Base-by-base conservation (phyloP, 2,329 filamentous ascomycete species). In the Amauroascus verrucosus region DNA sequence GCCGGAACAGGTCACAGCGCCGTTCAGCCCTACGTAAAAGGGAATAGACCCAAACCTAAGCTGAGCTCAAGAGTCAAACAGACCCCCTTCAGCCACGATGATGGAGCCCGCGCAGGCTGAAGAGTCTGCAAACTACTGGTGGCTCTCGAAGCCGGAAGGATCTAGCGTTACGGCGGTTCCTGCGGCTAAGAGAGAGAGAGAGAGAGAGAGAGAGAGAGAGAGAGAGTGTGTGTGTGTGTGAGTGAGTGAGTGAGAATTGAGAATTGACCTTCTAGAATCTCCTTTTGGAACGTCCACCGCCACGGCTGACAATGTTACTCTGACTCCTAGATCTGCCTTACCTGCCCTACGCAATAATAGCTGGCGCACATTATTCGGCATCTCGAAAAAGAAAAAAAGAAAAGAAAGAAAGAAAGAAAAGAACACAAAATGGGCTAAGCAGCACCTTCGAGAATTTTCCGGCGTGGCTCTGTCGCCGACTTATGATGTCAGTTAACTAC, bases 11-110 rank as follows among this genome's bases (percentile, higher is more conserved):
- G 43, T 45, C 41, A 45, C 41, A 22, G 46, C 32, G 32, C 46
- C 46, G 16, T 28, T 48, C 46, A 48, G 46, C 46, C 46, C 46
- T 48, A 48, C 32, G 2, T 2, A 48, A 48, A 48, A 1, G 20
- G 46, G 46, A 37, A 37, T 37, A 46, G 46, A 4, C 6, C 11
- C 5, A 8, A 37, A 20, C 8, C 14, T 7, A 9, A n/a, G 16
- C 26, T n/a, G 3, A 20, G 24, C 22, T 38, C 33, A 35, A 13
- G 4, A 14, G 13, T 14, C n/a, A 3, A 35, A 35, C 7, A 5
- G 22, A 2, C 24, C 13, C 14, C 2, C 20, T 38, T 48, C 45
- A 48, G 46, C 46, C 46, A 38, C 46, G 32, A 28, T 9, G 14
- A 40, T 40, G 46, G 46, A 37, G 32, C 20, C 28, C 43, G 3